A percentile compares a stretch with the other conserved stretches of the same genome.
These are phyloP conservation scores for Candida xiaguanensis DNA, from an alignment of 805 yeast genomes.

Conservation along the genomic window DNA sequence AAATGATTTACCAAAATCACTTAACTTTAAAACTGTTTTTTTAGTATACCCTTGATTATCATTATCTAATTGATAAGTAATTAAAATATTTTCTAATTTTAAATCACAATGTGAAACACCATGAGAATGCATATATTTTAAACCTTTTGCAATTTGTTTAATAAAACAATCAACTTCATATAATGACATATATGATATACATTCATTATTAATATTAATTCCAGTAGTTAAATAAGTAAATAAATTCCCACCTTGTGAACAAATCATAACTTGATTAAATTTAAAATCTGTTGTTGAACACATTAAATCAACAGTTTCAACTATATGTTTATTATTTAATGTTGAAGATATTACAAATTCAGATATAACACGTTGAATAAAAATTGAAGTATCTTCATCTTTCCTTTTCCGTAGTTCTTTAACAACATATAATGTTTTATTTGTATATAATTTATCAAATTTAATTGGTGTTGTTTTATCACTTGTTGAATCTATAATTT, in stretches of 20 bases:
- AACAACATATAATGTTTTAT: slow-evolving; percentile 23
- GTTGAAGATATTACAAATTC: slow-evolving; percentile 87
- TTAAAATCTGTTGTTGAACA: slow-evolving; percentile 18
- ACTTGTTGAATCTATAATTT: slow-evolving; percentile 23
- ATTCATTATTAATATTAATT: slow-evolving; percentile 6
- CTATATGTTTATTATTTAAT: slow-evolving; percentile 71
- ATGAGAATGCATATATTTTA: slow-evolving; percentile 80
- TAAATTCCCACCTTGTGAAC: slow-evolving; percentile 34
- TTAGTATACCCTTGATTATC: slow-evolving; percentile 3
- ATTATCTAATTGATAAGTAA: slow-evolving; percentile 20
- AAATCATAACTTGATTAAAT: slow-evolving; percentile 36
- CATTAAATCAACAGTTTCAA: slow-evolving; percentile 76
- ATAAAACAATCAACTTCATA: slow-evolving; percentile 84
- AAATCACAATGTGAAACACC: slow-evolving; percentile 94
- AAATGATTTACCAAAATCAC: slow-evolving; percentile 90
- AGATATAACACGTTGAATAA: slow-evolving; percentile 72
- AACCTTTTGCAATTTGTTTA: slow-evolving; percentile 80
- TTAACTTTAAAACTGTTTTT: slow-evolving; percentile 22
- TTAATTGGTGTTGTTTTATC: neutral
- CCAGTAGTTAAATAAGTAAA: slow-evolving; percentile 27
- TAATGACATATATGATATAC: slow-evolving; percentile 17
- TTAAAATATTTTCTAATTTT: slow-evolving; percentile 80
- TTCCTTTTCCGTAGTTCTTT: slow-evolving; percentile 26
- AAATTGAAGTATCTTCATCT: slow-evolving; percentile 36
- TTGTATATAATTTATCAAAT: neutral